Evolutionary conservation across 768 basidiomycete species (phyloP), one percentile per base, ranked within the genome.

Genomic region (Rhodocollybia butyracea): DNA sequence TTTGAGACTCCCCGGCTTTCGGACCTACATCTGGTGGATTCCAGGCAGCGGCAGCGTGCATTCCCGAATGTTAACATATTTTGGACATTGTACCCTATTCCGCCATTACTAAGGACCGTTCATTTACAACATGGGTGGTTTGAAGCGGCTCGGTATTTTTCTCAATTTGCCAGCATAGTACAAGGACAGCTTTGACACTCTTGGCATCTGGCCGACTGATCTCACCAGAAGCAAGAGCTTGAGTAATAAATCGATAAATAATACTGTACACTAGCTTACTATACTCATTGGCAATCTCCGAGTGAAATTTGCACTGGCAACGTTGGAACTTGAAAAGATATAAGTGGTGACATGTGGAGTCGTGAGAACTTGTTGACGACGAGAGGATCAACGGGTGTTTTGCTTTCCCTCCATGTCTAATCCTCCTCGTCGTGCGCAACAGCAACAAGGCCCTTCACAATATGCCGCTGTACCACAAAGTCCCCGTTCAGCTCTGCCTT

Each of bases 391-490:
- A 21, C 30, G 19, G 19, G 29, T n/a, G n/a, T 47, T 57, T 31
- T 39, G 11, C 21, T 32, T 51, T 32, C 50, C 50, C 58, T 57
- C 58, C 58, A 72, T 72, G 71, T 64, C 70, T 55, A 61, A 64
- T 56, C 65, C 63, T 41, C 57, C 60, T 51, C 68, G 76, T 36
- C 74, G 77, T 36, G 69, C 76, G 32, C 78, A 76, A 19, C 73
- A 77, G 12, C 73, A 78, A 10, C 70, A 70, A 46, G 72, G 70
- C 31, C 69, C 74, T 41, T 79, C 82, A 54, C 76, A 80, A 30
- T 88, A 89, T 68, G 80, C 86, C 57, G 79, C 83, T 34, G 85
- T 88, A 5, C 85, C 87, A 1, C 85, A 84, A 34, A 58, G 59
- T 54, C 57, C 54, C 21, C 46, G 58, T 17, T 63, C n/a, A 67